A percentile compares a stretch with the other conserved stretches of the same genome.
Evolutionary conservation across 805 yeast species (phyloP).

Genomic region (Kodamaea kakaduensis): DNA sequence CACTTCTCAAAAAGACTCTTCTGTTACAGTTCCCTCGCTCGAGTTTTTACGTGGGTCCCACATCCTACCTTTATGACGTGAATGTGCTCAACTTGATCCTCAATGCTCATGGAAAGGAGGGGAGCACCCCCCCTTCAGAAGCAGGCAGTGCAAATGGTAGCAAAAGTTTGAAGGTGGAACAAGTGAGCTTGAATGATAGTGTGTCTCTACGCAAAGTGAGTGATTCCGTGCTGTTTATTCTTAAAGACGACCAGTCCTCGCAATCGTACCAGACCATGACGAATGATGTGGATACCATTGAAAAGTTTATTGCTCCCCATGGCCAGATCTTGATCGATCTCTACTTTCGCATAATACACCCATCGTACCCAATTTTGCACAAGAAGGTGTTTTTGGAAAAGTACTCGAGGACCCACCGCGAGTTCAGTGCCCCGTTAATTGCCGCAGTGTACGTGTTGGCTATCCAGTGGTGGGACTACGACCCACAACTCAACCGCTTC

Average conservation of each 20-base stretch:
- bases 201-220: slow-evolving; percentile 77
- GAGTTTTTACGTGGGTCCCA: slow-evolving; percentile 83
- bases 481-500: slow-evolving; percentile 66
- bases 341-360: slow-evolving; percentile 83
- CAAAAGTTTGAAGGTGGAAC: slow-evolving; percentile 51
- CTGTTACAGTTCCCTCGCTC: slow-evolving; percentile 88
- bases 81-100: slow-evolving; percentile 61
- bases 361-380: slow-evolving; percentile 86
- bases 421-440: slow-evolving; percentile 82
- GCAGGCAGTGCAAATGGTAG: slow-evolving; percentile 9
- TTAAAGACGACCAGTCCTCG: slow-evolving; percentile 77
- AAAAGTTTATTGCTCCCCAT: slow-evolving; percentile 84
- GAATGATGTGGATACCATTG: slow-evolving; percentile 77
- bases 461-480: slow-evolving; percentile 92
- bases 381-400: slow-evolving; percentile 89
- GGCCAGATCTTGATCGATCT: slow-evolving; percentile 78
- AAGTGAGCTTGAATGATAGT: slow-evolving; percentile 65
- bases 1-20: slow-evolving; percentile 62
- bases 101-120: slow-evolving; percentile 17
- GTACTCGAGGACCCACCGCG: slow-evolving; percentile 85
- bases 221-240: slow-evolving; percentile 65
- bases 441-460: slow-evolving; percentile 91
- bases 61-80: slow-evolving; percentile 73
- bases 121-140: slow-evolving; percentile 7
- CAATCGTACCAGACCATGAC: slow-evolving; percentile 66